phyloP scores from a whole-genome alignment of 2,329 filamentous ascomycete genomes.

The Immersiporthe knoxdaviesiana region DNA sequence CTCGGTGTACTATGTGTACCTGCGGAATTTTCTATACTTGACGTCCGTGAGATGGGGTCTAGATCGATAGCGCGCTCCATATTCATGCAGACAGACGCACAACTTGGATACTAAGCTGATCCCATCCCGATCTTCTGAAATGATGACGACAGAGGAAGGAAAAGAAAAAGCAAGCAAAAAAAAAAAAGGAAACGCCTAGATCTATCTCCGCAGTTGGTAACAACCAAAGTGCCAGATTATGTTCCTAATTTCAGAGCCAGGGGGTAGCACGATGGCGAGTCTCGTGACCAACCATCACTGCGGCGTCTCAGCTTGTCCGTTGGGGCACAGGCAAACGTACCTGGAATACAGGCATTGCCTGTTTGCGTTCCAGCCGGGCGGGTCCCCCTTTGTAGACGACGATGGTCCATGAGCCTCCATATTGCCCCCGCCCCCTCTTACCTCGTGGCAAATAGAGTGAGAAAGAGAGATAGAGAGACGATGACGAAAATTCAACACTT shows the following conservation, averaged over 20 bases:
- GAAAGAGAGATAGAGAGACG: too few relatives aligned
- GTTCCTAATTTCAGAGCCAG: background rate
- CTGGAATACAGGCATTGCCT: background rate
- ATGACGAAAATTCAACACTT: background rate
- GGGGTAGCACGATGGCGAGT: background rate
- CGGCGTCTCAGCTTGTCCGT: background rate
- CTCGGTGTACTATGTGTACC: background rate
- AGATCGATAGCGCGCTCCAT: background rate
- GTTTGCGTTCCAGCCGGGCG: constrained; percentile 3
- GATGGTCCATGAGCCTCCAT: background rate
- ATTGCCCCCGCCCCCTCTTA: background rate
- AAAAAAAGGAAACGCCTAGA: background rate
- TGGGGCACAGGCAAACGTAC: background rate
- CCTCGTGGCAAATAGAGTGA: background rate
- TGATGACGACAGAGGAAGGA: background rate
- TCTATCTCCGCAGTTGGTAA: background rate
- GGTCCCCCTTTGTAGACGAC: background rate
- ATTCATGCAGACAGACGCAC: background rate
- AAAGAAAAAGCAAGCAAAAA: too few relatives aligned
- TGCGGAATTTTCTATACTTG: background rate
- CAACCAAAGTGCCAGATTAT: background rate
- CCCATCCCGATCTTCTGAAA: background rate
- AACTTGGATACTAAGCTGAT: constrained; percentile 1
- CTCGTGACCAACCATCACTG: constrained; percentile 7
- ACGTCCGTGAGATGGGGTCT: background rate